Percentiles rank a stretch among this genome's conserved stretches.
Evolutionary conservation across 768 basidiomycete species (phyloP).

Genomic region (Tubosaeta brunneosetosa): DNA sequence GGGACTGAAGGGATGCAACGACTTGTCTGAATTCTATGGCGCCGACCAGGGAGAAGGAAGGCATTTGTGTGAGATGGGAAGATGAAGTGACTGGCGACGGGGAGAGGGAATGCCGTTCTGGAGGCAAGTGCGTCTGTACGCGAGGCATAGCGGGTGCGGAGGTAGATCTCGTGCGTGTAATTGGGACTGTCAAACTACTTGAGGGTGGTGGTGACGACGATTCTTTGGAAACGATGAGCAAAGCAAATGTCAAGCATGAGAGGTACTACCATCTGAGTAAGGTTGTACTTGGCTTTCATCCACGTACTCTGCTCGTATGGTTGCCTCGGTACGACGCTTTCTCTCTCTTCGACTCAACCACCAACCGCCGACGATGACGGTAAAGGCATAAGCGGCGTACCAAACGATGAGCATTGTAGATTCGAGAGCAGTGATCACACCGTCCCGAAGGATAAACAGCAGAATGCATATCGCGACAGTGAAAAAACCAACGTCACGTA

Average conservation of each 20-base stretch:
- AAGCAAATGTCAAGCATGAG: background rate
- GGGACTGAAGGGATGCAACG: slow-evolving; percentile 69
- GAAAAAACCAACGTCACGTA: slow-evolving; percentile 95
- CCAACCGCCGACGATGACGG: slow-evolving; percentile 78
- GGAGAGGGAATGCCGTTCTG: slow-evolving; percentile 39
- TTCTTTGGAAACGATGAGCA: slow-evolving; percentile 14
- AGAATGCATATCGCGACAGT: slow-evolving; percentile 75
- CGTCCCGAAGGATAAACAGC: slow-evolving; percentile 74
- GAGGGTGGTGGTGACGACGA: slow-evolving; percentile 2
- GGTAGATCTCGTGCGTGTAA: slow-evolving; percentile 35
- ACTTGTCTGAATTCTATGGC: slow-evolving; percentile 95
- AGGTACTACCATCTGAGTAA: slow-evolving; percentile 63
- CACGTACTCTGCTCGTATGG: slow-evolving; percentile 56
- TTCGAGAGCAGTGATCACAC: slow-evolving; percentile 64
- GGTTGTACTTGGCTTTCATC: slow-evolving; percentile 42
- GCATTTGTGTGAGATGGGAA: slow-evolving; percentile 48
- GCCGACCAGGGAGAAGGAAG: slow-evolving; percentile 87
- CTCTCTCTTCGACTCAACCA: slow-evolving; percentile 56
- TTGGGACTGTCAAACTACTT: slow-evolving; percentile 11
- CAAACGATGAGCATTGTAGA: slow-evolving; percentile 63
- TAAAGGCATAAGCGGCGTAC: slow-evolving; percentile 72
- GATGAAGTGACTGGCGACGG: slow-evolving; percentile 45
- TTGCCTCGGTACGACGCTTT: slow-evolving; percentile 42
- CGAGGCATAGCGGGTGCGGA: slow-evolving; percentile 37
- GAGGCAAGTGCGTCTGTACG: slow-evolving; percentile 38